Percentiles rank a stretch among this genome's conserved stretches.
Conservation (phyloP, 2,329 filamentous ascomycete genomes). For the Aspergillus bombycis region DNA sequence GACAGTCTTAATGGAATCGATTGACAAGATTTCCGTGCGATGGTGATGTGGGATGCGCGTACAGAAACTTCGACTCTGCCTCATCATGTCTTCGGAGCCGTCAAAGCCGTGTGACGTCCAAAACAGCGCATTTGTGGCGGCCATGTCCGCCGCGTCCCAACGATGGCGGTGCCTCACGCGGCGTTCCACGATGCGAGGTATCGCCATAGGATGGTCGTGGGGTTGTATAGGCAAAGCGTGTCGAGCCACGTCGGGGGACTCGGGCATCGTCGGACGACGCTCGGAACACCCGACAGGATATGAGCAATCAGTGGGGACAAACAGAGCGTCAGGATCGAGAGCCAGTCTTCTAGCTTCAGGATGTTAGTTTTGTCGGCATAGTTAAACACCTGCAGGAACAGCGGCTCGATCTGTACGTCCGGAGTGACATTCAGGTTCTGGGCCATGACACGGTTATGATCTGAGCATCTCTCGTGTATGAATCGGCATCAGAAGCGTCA, state of each 20-base stretch:
- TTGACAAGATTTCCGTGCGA: constrained; percentile 1
- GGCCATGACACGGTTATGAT: neutral
- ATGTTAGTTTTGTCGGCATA: constrained; percentile 6
- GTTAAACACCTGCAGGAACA: neutral
- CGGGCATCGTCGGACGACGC: constrained; percentile 6
- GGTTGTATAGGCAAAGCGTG: constrained; percentile 11
- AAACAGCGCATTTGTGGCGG: constrained; percentile 10
- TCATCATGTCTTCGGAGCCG: constrained; percentile 11
- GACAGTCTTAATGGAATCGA: constrained; percentile 9
- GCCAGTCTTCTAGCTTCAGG: constrained; percentile 8
- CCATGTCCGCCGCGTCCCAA: constrained; percentile 8
- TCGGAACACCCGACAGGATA: constrained; percentile 7
- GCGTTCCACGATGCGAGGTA: constrained; percentile 11
- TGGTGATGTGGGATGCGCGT: constrained; percentile 2
- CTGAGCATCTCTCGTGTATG: neutral
- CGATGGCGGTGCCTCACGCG: neutral
- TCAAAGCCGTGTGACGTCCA: constrained; percentile 10
- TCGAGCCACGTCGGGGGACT: constrained; percentile 7
- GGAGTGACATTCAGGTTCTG: constrained; percentile 3
- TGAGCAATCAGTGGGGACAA: constrained; percentile 8
- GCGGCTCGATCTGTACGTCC: neutral
- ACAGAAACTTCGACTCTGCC: constrained; percentile 3
- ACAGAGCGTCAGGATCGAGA: constrained; percentile 9
- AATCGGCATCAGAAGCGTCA: neutral
- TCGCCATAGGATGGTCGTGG: constrained; percentile 11